phyloP scores from a whole-genome alignment of 176 grass and related monocot species.

The Avena insularis region DNA sequence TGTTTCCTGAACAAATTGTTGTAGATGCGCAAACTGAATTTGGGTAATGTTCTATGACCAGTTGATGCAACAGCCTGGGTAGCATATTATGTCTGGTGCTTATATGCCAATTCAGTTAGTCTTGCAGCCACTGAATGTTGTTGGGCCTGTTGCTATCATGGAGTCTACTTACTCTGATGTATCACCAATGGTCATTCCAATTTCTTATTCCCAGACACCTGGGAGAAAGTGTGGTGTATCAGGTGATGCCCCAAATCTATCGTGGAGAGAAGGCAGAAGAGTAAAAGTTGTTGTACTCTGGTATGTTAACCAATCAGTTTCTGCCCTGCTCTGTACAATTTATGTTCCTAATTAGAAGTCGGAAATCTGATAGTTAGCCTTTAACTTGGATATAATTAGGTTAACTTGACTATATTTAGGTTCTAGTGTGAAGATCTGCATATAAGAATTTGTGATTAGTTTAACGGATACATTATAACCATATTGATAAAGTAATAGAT shows the following conservation, averaged over 20 bases:
- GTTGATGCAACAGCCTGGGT: slow-evolving; percentile 35
- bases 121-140: slow-evolving; percentile 52
- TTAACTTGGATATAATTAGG: no score
- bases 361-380: neutral
- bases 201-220: slow-evolving; percentile 57
- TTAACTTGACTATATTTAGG: no score
- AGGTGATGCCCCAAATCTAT: slow-evolving; percentile 58
- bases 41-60: no score
- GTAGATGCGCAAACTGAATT: no score
- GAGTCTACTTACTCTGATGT: slow-evolving; percentile 54
- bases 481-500: no score
- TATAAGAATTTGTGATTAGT: no score
- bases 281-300: neutral
- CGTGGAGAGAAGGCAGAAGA: slow-evolving; percentile 93
- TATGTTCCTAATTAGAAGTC: neutral
- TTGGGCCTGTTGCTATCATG: slow-evolving; percentile 44
- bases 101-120: slow-evolving; percentile 41
- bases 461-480: no score
- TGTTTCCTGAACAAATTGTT: no score
- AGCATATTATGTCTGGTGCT: slow-evolving; percentile 40
- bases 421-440: no score
- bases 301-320: neutral
- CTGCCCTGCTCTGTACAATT: neutral
- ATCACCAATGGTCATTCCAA: slow-evolving; percentile 57
- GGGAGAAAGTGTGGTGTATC: slow-evolving; percentile 61